phyloP scores from a whole-genome alignment of 2,329 filamentous ascomycete genomes.

The Botrytis byssoidea region DNA sequence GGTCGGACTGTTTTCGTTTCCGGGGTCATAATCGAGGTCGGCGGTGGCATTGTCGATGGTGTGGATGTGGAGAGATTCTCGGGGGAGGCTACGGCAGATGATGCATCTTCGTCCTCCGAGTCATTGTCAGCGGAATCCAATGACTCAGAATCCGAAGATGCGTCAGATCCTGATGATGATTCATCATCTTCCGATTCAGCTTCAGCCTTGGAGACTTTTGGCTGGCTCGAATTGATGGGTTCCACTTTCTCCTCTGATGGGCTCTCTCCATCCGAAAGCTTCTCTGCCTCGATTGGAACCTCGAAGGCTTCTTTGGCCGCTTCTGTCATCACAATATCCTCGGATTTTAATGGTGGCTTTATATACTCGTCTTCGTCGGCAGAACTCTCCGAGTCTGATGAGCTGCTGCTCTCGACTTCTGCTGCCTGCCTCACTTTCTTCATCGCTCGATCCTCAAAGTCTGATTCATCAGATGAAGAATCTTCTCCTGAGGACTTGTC shows the following conservation, averaged over 20 bases:
- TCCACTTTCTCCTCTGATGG: background rate
- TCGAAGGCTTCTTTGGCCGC: background rate
- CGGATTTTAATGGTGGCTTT: background rate
- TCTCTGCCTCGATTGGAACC: background rate
- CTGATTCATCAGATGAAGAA: constrained; percentile 20
- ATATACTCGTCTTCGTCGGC: constrained; percentile 16
- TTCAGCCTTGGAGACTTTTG: constrained; percentile 9
- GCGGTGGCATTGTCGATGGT: constrained; percentile 23
- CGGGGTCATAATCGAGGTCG: constrained; percentile 15
- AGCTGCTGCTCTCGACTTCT: constrained; percentile 7
- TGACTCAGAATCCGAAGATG: constrained; percentile 32
- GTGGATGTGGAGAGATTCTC: constrained; percentile 23
- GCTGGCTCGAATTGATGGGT: background rate
- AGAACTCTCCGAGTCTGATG: constrained; percentile 14
- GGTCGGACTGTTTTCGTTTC: constrained; percentile 23
- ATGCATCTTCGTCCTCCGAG: constrained; percentile 19
- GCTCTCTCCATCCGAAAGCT: background rate
- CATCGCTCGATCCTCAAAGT: constrained; percentile 8
- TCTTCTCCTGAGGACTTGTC: constrained; percentile 35
- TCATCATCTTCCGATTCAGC: constrained; percentile 10
- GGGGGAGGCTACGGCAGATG: constrained; percentile 21
- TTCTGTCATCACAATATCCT: background rate
- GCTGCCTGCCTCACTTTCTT: constrained; percentile 6
- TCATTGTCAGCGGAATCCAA: constrained; percentile 23
- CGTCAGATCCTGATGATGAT: constrained; percentile 22